Evolutionary conservation across 441 rosid genomes (phyloP).

Genomic region (Eruca vesicaria): DNA sequence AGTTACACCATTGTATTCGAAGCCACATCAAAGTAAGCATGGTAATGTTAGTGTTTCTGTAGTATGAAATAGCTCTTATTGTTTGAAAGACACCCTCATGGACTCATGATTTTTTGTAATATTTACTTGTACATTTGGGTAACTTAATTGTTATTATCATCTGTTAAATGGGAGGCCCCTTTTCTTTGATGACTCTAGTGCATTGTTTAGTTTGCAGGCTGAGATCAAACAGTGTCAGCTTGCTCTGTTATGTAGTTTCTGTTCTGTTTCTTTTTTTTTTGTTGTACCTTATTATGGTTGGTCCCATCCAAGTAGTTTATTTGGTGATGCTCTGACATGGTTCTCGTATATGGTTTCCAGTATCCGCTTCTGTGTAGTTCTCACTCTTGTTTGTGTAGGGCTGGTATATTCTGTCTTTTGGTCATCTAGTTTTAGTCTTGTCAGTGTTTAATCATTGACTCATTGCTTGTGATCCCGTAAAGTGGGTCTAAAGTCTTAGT

Average conservation of each 20-base stretch:
- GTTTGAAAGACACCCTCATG: neutral
- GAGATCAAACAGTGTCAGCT: neutral
- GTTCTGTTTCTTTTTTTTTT: neutral
- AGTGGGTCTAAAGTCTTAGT: neutral
- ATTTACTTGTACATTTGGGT: neutral
- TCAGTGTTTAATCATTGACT: neutral
- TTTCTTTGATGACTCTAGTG: neutral
- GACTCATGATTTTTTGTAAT: neutral
- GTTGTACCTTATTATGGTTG: neutral
- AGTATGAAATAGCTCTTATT: neutral
- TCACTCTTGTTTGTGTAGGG: slow-evolving; percentile 1
- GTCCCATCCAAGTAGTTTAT: slow-evolving; percentile 1
- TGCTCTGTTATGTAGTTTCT: neutral
- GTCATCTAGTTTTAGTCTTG: neutral
- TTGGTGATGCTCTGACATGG: neutral
- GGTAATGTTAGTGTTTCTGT: neutral
- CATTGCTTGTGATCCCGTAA: neutral
- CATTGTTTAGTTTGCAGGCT: neutral
- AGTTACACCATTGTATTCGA: neutral
- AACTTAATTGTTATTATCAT: neutral
- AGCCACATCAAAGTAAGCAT: neutral
- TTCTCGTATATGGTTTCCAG: neutral
- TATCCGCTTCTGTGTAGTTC: neutral
- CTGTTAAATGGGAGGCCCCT: neutral
- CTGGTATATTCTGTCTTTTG: neutral